Evolutionary conservation across 1,284 basidiomycete species (phyloP).

Genomic region (Cutaneotrichosporon mucoides): DNA sequence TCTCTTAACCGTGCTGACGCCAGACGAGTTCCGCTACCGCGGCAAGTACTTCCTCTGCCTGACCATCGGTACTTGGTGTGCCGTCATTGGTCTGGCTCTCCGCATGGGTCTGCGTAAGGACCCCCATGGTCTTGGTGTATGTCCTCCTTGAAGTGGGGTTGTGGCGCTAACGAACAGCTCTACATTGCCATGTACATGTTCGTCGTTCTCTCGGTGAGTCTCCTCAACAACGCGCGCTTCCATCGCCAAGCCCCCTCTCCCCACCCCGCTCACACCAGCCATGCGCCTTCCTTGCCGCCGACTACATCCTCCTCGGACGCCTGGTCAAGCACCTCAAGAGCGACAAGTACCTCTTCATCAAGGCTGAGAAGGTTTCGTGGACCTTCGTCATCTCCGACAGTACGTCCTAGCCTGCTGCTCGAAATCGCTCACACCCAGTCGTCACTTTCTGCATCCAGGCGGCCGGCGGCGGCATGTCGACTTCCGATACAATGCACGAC

Average conservation of each 20-base stretch:
- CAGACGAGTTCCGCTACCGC: slow-evolving; percentile 14
- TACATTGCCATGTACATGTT: slow-evolving; percentile 21
- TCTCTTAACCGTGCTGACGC: background rate
- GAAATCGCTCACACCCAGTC: slow-evolving; percentile 10
- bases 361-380: slow-evolving; percentile 27
- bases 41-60: slow-evolving; percentile 17
- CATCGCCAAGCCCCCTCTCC: too few relatives aligned
- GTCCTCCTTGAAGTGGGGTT: background rate
- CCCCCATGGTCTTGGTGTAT: slow-evolving; percentile 6
- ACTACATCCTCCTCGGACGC: slow-evolving; percentile 64
- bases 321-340: slow-evolving; percentile 57
- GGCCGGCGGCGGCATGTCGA: slow-evolving; percentile 46
- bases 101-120: slow-evolving; percentile 13
- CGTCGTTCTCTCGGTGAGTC: slow-evolving; percentile 14
- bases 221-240: too few relatives aligned
- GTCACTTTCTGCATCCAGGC: slow-evolving; percentile 64
- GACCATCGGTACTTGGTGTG: slow-evolving; percentile 15
- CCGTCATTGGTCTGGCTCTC: slow-evolving; percentile 14
- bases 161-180: background rate
- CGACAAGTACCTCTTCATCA: slow-evolving; percentile 47
- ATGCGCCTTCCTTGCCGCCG: slow-evolving; percentile 69
- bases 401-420: background rate
- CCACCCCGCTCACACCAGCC: slow-evolving; percentile 48
- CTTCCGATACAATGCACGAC: slow-evolving; percentile 39
- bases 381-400: slow-evolving; percentile 54